A percentile compares a stretch with the other conserved stretches of the same genome.
phyloP scores from a whole-genome alignment of 768 basidiomycete species.

The Infundibulicybe gibba region DNA sequence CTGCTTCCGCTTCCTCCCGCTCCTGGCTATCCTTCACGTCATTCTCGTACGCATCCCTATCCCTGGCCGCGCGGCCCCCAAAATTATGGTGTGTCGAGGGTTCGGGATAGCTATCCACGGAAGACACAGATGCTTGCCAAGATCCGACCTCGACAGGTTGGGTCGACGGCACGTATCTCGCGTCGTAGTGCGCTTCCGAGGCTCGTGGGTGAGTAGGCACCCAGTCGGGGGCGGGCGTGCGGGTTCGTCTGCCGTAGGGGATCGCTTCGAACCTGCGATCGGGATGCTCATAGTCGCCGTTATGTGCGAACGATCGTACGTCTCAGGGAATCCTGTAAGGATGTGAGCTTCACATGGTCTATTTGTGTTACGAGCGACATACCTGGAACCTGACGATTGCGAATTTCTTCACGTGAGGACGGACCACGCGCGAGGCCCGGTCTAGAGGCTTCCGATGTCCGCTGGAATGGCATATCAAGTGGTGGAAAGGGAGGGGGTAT shows the following conservation, averaged over 20 bases:
- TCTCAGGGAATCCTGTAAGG: too few species aligned
- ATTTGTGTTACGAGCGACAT: too few species aligned
- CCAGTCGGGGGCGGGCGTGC: background rate
- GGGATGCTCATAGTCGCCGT: background rate
- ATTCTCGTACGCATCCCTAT: slow-evolving; percentile 9
- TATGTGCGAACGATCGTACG: too few species aligned
- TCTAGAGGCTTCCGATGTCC: too few species aligned
- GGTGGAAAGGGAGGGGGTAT: too few species aligned
- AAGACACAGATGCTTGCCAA: slow-evolving; percentile 10
- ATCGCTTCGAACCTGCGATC: background rate
- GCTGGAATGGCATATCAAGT: too few species aligned
- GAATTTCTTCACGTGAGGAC: too few species aligned
- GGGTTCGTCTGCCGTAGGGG: background rate
- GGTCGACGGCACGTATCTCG: background rate
- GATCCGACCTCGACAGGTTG: slow-evolving; percentile 11
- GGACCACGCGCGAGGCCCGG: too few species aligned
- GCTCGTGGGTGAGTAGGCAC: background rate
- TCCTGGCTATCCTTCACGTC: slow-evolving; percentile 15
- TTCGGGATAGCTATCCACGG: background rate
- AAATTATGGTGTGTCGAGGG: slow-evolving; percentile 10
- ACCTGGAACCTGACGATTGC: too few species aligned
- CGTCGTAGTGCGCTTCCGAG: background rate
- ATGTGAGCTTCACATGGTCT: too few species aligned
- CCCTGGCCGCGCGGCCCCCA: slow-evolving; percentile 11
- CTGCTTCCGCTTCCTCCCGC: slow-evolving; percentile 6